phyloP scores from a whole-genome alignment of 2,329 filamentous ascomycete genomes.

The Ophiocordyceps camponoti-floridani region DNA sequence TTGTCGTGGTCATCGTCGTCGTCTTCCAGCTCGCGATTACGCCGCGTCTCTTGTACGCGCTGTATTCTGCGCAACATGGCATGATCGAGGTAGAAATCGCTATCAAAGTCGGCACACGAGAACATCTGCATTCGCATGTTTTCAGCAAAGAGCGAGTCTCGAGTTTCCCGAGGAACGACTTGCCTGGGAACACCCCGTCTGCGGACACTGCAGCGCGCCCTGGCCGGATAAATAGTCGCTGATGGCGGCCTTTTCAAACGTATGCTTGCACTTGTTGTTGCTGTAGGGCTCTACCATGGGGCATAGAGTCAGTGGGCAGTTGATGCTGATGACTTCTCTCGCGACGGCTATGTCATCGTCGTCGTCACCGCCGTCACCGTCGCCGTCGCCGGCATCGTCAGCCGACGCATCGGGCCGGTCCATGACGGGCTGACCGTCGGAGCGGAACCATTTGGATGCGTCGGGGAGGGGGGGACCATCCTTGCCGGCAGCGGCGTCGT shows the following conservation, averaged over 20 bases:
- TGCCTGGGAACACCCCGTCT: conserved; percentile 44
- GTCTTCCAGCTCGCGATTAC: conserved; percentile 25
- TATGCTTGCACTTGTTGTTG: conserved; percentile 50
- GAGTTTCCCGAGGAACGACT: conserved; percentile 2
- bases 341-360: conserved; percentile 55
- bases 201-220: conserved; percentile 37
- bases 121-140: conserved; percentile 21
- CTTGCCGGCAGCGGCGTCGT: conserved; percentile 30
- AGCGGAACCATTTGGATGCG: conserved; percentile 33
- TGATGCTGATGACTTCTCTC: conserved; percentile 43
- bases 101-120: conserved; percentile 14
- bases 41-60: conserved; percentile 27
- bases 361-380: conserved; percentile 27
- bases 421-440: conserved; percentile 24
- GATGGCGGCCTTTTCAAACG: conserved; percentile 50
- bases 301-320: conserved; percentile 50
- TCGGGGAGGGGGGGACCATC: conserved; percentile 33
- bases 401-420: conserved; percentile 4
- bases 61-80: conserved; percentile 39
- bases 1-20: conserved; percentile 10
- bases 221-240: conserved; percentile 30
- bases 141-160: no score
- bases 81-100: conserved; percentile 38
- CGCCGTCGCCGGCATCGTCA: not conserved
- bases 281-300: conserved; percentile 49